A percentile compares a stretch with the other conserved stretches of the same genome.
Evolutionary conservation across 306 rosid species (phyloP).

Genomic region (Trifolium repens): DNA sequence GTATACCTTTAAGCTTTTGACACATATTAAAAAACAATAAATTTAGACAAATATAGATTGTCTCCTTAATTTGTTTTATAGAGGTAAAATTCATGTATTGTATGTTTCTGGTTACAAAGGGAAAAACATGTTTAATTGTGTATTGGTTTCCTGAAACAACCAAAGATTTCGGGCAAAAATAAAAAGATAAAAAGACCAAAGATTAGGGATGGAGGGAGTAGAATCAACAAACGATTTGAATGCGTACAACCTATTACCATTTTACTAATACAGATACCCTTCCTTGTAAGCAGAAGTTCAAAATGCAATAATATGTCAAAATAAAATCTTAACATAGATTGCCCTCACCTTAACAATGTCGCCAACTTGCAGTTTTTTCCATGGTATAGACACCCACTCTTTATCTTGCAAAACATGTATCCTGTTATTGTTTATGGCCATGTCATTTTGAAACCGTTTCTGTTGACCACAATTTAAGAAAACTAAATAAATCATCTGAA

Average conservation of each 20-base stretch:
- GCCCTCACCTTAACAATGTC: conserved; percentile 78
- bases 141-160: not conserved
- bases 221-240: conserved; percentile 18
- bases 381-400: conserved; percentile 78
- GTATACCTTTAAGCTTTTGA: not conserved
- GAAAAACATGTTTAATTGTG: not conserved
- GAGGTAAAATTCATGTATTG: not conserved
- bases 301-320: conserved; percentile 20
- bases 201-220: not conserved
- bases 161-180: not conserved
- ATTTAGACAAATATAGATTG: not conserved
- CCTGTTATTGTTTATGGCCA: conserved; percentile 71
- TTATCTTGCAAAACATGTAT: conserved; percentile 82
- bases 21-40: not conserved
- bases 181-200: not conserved
- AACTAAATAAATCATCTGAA: conserved; percentile 31
- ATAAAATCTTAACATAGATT: conserved; percentile 35
- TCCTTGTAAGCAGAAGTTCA: conserved; percentile 10
- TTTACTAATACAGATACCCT: not conserved
- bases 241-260: not conserved
- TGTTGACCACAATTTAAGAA: conserved; percentile 50
- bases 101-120: not conserved
- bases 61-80: not conserved
- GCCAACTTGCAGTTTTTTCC: conserved; percentile 95
- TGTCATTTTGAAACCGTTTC: conserved; percentile 95